phyloP scores from a whole-genome alignment of 768 basidiomycete genomes.

The Boletus rex-veris region DNA sequence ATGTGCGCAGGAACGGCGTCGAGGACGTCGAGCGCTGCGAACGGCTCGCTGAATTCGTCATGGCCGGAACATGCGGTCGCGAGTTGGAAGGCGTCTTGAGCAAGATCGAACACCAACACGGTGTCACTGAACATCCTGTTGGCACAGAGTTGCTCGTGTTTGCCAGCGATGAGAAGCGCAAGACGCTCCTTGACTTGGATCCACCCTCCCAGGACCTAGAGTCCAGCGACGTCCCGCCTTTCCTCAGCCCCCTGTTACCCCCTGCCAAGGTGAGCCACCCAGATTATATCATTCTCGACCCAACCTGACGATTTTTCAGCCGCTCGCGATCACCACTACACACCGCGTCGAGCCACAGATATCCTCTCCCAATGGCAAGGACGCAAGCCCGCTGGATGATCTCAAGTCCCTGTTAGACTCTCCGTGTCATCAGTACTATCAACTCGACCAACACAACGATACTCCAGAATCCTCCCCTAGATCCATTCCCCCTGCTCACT shows the following conservation, averaged over 20 bases:
- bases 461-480: background rate
- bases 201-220: background rate
- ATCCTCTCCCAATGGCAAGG: background rate
- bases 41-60: slow-evolving; percentile 47
- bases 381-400: background rate
- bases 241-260: slow-evolving; percentile 32
- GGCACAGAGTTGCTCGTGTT: slow-evolving; percentile 1
- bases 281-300: background rate
- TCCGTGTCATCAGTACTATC: slow-evolving; percentile 8
- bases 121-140: background rate
- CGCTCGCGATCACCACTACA: background rate
- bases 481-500: slow-evolving; percentile 1
- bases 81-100: slow-evolving; percentile 46
- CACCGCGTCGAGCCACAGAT: slow-evolving; percentile 2
- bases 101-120: slow-evolving; percentile 24
- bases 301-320: slow-evolving; percentile 8
- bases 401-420: background rate
- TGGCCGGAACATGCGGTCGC: slow-evolving; percentile 47
- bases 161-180: background rate
- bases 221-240: slow-evolving; percentile 16
- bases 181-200: background rate
- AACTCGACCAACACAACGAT: background rate
- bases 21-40: slow-evolving; percentile 49
- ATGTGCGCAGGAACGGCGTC: slow-evolving; percentile 48
- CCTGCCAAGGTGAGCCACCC: slow-evolving; percentile 20